Conservation (phyloP, 1,139 yeast genomes). For the Trichomonascaceae sp. region DNA sequence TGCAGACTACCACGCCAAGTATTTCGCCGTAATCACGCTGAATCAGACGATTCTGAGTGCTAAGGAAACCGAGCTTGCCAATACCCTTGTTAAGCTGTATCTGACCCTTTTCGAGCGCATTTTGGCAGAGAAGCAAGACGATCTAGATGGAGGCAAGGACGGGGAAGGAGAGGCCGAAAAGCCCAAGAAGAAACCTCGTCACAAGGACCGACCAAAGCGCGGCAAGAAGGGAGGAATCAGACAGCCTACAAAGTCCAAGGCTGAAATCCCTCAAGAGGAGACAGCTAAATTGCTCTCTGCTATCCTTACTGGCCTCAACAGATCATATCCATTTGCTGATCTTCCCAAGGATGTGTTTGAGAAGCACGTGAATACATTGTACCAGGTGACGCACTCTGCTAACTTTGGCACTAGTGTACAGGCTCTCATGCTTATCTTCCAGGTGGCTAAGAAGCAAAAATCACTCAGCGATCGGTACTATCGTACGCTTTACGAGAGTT, state of each 20-base stretch:
- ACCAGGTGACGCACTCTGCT: slow-evolving; percentile 83
- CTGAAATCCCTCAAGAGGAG: slow-evolving; percentile 68
- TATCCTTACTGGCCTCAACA: slow-evolving; percentile 83
- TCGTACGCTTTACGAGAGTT: slow-evolving; percentile 79
- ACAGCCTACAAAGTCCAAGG: slow-evolving; percentile 48
- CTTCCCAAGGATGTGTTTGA: slow-evolving; percentile 62
- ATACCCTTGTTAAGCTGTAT: slow-evolving; percentile 68
- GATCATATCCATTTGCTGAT: slow-evolving; percentile 88
- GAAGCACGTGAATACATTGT: slow-evolving; percentile 70
- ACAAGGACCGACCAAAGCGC: slow-evolving; percentile 32
- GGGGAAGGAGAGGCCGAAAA: slow-evolving; percentile 27
- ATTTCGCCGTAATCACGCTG: slow-evolving; percentile 75
- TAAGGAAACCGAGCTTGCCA: slow-evolving; percentile 66
- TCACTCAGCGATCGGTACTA: slow-evolving; percentile 55
- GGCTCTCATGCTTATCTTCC: slow-evolving; percentile 75
- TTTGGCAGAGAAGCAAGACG: slow-evolving; percentile 44
- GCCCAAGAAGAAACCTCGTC: slow-evolving; percentile 31
- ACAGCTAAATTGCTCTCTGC: slow-evolving; percentile 81
- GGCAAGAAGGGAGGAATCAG: slow-evolving; percentile 67
- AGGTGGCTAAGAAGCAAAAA: slow-evolving; percentile 34
- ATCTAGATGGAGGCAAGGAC: slow-evolving; percentile 13
- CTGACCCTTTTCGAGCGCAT: slow-evolving; percentile 77
- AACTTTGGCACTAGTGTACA: slow-evolving; percentile 92
- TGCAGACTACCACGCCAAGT: slow-evolving; percentile 75
- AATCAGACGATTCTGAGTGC: slow-evolving; percentile 85